Base-by-base conservation (phyloP, 2,329 filamentous ascomycete genomes). In the Penicillium sp. region DNA sequence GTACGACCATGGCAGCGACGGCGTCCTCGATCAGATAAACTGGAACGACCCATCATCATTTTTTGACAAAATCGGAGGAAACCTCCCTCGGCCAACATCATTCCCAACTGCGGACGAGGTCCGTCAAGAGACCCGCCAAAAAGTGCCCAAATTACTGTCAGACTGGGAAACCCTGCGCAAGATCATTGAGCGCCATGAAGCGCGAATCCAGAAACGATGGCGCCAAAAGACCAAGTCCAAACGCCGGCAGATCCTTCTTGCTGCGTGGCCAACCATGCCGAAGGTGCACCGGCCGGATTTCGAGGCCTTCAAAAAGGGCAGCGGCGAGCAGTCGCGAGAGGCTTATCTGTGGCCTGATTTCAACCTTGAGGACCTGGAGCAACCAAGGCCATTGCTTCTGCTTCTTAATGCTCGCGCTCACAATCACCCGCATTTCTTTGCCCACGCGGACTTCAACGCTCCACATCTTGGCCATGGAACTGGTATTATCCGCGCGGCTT, bases 251-350 rank as follows among this genome's bases (percentile, higher is more conserved):
- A 33, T 52, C 24, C 49, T 52, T 1, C 49, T 52, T 21, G 14
- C 35, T 6, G 33, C 16, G 12, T 52, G 49, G 49, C 35, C 49
- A 2, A 43, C 24, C 24, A 52, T 52, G 49, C n/a, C 49, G 3
- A 30, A 40, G 23, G 23, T 43, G 14, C 49, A 52, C 2, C 2
- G 35, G 23, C 49, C 49, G 2, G 35, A 52, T 16, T 43, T 52
- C 18, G 49, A 52, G 20, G 49, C 49, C 14, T 52, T 52, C 26
- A 7, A 21, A 14, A 52, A 30, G 49, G n/a, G 11, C n/a, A 52
- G 35, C 5, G 21, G 26, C 7, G 21, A 30, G 21, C 2, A 43
- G 12, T 28, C 35, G 9, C 35, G 49, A 42, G 49, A 52, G 18
- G 23, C 16, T 18, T 52, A 42, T 9, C 7, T 42, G 1, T 52